A percentile compares a stretch with the other conserved stretches of the same genome.
Conservation (phyloP, 2,329 filamentous ascomycete genomes). For the Apiospora rasikravindrae region DNA sequence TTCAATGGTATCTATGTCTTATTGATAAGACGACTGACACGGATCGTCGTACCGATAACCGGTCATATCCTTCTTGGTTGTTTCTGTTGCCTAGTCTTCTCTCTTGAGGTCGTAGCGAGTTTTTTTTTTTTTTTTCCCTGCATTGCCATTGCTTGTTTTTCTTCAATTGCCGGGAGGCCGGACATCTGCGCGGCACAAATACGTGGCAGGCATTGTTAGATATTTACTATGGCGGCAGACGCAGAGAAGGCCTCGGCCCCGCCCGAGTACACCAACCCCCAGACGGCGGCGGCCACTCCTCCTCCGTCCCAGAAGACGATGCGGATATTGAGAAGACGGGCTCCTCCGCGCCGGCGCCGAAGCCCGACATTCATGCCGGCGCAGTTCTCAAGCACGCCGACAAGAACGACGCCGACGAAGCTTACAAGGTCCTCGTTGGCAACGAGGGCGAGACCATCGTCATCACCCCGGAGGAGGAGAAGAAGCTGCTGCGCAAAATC, state of each 20-base stretch:
- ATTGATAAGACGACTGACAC: not conserved
- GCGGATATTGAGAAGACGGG: not conserved
- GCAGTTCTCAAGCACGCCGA: conserved; percentile 40
- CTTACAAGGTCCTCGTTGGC: conserved; percentile 45
- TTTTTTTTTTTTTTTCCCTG: not conserved
- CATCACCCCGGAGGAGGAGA: conserved; percentile 47
- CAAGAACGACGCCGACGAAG: conserved; percentile 48
- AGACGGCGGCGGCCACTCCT: not conserved
- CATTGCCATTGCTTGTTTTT: not conserved
- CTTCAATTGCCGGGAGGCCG: not conserved
- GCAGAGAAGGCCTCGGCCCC: conserved; percentile 4
- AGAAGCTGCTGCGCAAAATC: conserved; percentile 49
- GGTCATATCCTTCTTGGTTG: not conserved
- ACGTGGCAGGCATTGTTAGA: no score
- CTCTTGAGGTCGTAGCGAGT: not conserved
- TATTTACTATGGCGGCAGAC: not conserved
- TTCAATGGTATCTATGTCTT: not conserved
- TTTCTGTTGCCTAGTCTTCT: not conserved
- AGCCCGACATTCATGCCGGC: not conserved
- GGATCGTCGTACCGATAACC: not conserved
- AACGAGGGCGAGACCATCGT: conserved; percentile 41
- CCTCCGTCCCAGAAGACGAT: not conserved
- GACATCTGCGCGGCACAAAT: not conserved
- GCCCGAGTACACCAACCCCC: not conserved
- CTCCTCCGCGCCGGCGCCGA: not conserved